phyloP scores from a whole-genome alignment of 306 rosid genomes.

The Pyrus communis region DNA sequence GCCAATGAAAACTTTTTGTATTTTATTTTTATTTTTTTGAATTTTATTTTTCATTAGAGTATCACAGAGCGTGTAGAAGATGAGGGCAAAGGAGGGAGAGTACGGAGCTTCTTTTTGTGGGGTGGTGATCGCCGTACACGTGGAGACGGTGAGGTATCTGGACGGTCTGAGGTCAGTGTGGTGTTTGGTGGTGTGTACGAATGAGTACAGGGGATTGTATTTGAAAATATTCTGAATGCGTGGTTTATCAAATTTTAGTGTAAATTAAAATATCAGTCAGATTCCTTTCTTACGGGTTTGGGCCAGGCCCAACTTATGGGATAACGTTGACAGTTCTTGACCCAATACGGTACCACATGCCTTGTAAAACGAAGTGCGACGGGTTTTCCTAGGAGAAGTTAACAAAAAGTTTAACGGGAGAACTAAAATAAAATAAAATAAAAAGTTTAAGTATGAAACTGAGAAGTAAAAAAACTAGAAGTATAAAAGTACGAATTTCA shows the following conservation, averaged over 20 bases:
- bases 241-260: background rate
- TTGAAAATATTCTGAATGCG: constrained; percentile 34
- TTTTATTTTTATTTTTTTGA: background rate
- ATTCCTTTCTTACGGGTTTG: background rate
- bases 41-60: background rate
- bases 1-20: constrained; percentile 18
- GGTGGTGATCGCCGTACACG: constrained; percentile 20
- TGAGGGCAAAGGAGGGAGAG: constrained; percentile 41
- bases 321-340: background rate
- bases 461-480: no score
- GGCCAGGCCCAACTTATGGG: background rate
- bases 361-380: background rate
- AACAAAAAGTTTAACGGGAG: no score
- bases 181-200: background rate
- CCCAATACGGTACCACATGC: background rate
- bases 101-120: constrained; percentile 11
- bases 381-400: background rate
- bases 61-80: constrained; percentile 11
- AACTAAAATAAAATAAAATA: no score
- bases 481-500: no score
- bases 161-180: background rate
- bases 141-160: accelerated
- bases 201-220: constrained; percentile 26
- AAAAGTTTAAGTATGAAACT: no score
- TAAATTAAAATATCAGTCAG: background rate